These are phyloP conservation scores for Cubamyces sp. DNA, from an alignment of 768 basidiomycete genomes.

Conservation along the genomic window DNA sequence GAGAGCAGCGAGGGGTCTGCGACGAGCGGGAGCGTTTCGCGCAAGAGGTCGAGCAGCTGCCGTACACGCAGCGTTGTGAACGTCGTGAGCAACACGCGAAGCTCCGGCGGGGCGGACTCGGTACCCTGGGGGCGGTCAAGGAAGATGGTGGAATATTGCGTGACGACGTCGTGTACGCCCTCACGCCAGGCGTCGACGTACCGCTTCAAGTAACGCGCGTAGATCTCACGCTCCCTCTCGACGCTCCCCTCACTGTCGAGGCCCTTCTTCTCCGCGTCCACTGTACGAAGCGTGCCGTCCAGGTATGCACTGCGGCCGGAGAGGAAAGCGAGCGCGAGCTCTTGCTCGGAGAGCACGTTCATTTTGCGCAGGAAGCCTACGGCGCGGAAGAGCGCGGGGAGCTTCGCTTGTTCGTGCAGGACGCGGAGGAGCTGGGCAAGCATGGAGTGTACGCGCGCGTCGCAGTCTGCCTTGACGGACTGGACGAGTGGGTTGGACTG, in stretches of 20 bases:
- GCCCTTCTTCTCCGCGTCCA: constrained; percentile 43
- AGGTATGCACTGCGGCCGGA: constrained; percentile 71
- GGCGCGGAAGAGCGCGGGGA: constrained; percentile 89
- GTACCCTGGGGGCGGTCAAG: constrained; percentile 59
- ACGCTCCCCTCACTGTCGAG: constrained; percentile 49
- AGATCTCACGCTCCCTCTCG: constrained; percentile 56
- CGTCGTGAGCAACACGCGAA: constrained; percentile 62
- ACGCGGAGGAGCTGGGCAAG: constrained; percentile 76
- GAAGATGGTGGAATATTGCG: constrained; percentile 89
- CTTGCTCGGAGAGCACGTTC: constrained; percentile 68
- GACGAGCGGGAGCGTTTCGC: constrained; percentile 61
- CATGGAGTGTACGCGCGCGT: constrained; percentile 65
- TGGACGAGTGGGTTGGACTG: constrained; percentile 54
- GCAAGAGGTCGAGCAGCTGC: constrained; percentile 70
- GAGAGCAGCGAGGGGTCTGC: constrained; percentile 67
- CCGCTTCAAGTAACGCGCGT: constrained; percentile 78
- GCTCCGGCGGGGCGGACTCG: constrained; percentile 34
- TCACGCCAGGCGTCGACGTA: constrained; percentile 93
- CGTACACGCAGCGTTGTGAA: constrained; percentile 66
- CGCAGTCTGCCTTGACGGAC: constrained; percentile 70
- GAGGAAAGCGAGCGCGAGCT: constrained; percentile 87
- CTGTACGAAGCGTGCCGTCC: constrained; percentile 56
- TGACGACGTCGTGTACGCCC: constrained; percentile 89
- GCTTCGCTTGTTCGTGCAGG: constrained; percentile 83
- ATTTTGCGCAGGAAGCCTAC: constrained; percentile 86